phyloP scores from a whole-genome alignment of 139 green algal species.

The Mesostigma viride region DNA sequence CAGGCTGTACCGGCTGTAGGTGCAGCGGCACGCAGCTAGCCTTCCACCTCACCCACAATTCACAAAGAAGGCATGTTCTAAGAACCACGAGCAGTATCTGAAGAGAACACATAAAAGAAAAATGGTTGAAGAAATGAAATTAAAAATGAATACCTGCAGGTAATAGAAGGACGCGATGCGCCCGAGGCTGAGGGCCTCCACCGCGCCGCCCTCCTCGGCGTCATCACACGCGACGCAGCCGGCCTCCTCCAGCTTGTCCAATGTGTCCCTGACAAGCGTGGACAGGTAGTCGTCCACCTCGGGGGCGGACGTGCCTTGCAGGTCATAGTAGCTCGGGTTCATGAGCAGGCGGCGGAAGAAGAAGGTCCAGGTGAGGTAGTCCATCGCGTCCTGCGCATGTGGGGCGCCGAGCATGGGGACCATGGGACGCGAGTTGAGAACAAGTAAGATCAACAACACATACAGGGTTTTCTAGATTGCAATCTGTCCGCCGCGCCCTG shows the following conservation, averaged over 20 bases:
- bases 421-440: no score
- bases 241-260: constrained; percentile 55
- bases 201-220: constrained; percentile 42
- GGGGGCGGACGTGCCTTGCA: constrained; percentile 43
- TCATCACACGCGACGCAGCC: constrained; percentile 61
- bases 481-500: no score
- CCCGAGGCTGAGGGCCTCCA: constrained; percentile 52
- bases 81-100: no score
- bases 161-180: constrained; percentile 89
- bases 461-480: no score
- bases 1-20: no score
- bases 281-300: constrained; percentile 64
- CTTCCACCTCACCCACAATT: no score
- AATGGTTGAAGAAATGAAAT: no score
- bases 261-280: constrained; percentile 54
- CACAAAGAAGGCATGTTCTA: no score
- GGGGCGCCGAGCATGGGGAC: constrained; percentile 38
- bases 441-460: no score
- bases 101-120: no score
- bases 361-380: constrained; percentile 97
- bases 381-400: constrained; percentile 71
- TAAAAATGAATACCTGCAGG: no score
- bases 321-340: constrained; percentile 93
- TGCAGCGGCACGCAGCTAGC: no score
- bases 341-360: constrained; percentile 60